Evolutionary conservation across 2,329 filamentous ascomycete species (phyloP), one percentile per base, ranked within the genome.

Genomic region (Arthrobotrys conoides): DNA sequence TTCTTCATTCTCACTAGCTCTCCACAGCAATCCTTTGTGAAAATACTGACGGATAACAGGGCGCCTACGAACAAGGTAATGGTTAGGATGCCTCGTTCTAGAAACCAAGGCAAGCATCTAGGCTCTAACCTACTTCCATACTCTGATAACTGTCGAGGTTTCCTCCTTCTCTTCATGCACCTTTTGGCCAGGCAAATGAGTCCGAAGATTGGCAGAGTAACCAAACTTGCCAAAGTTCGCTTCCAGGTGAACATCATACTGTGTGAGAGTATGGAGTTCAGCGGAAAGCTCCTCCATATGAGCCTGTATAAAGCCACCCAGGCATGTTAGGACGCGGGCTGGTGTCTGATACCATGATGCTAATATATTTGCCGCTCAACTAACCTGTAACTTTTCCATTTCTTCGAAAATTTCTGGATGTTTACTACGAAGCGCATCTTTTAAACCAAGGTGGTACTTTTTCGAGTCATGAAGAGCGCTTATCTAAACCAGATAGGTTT

Each of bases 41-140:
- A 91, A 91, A 84, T 91, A 91, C 84, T 91, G 90, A 73, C 89
- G 86, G 2, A 91, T 86, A 5, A 88, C 87, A 0, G 90, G 90
- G 79, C 86, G 87, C 82, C 88, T 88, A 89, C 73, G 8, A 1
- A 5, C 5, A 20, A 91, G 84, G 59, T 82, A 83, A 70, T 84
- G 84, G 57, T 81, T 83, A 70, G 84, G 87, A 73, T 84, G 84
- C 76, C 3, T 30, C 83, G 64, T 82, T 81, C 22, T 83, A 82
- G 22, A 82, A 81, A 55, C 82, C 83, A 44, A 44, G 33, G 1
- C 18, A 16, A 4, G 10, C 4, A 33, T 8, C 16, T 10, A 22
- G 24, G 22, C 20, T n/a, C n/a, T 30, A 16, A 48, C 73, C 55
- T 22, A 77, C 73, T 77, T 77, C 73, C 73, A 77, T 44, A 77